Evolutionary conservation across 345 rosid species (phyloP).

Genomic region (Punica granatum): DNA sequence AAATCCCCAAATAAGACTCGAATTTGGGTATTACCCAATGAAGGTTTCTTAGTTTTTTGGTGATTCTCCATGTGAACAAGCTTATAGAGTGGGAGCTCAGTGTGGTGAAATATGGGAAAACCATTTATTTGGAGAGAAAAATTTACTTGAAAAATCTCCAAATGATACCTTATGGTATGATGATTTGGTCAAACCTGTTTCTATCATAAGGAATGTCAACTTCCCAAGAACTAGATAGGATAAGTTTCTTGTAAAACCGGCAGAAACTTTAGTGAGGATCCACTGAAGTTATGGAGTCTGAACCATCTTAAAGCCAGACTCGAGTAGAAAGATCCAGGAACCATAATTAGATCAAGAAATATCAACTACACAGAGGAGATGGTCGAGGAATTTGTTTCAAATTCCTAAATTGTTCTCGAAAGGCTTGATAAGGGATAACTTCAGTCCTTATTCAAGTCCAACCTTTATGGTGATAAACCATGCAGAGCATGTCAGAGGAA

Average conservation of each 20-base stretch:
- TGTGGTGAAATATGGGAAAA: no score
- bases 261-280: background rate
- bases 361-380: background rate
- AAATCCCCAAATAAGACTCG: background rate
- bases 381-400: conserved; percentile 2
- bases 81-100: no score
- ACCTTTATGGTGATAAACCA: conserved; percentile 7
- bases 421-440: background rate
- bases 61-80: no score
- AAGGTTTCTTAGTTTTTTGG: no score
- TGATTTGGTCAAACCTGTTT: no score
- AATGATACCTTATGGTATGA: no score
- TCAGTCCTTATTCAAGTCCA: background rate
- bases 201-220: no score
- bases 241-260: no score
- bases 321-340: background rate
- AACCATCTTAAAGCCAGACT: no score
- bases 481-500: background rate
- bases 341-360: background rate
- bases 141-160: no score
- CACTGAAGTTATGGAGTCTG: background rate
- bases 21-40: background rate
- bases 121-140: no score
- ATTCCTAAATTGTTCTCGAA: background rate
- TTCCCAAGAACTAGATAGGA: no score